phyloP scores from a whole-genome alignment of 2,329 filamentous ascomycete genomes.

The Sclerotinia spermophila region DNA sequence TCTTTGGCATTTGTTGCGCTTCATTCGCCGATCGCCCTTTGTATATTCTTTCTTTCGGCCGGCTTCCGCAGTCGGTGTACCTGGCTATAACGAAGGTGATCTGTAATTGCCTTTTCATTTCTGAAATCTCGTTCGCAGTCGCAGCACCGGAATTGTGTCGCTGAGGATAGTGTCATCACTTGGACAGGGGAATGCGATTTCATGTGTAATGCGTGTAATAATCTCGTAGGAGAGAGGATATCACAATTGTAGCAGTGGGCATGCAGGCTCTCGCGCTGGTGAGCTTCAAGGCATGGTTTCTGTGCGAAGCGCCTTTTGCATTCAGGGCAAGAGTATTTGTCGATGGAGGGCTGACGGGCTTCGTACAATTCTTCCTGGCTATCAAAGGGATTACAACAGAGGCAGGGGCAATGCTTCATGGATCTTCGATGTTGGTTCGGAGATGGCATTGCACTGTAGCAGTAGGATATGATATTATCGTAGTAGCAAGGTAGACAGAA shows the following conservation, averaged over 20 bases:
- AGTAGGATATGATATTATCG: slow-evolving; percentile 5
- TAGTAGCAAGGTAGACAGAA: slow-evolving; percentile 12
- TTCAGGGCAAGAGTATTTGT: slow-evolving; percentile 21
- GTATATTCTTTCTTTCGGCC: slow-evolving; percentile 19
- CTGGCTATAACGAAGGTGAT: slow-evolving; percentile 23
- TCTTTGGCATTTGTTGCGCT: slow-evolving; percentile 19
- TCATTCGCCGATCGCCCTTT: background rate
- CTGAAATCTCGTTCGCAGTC: slow-evolving; percentile 26
- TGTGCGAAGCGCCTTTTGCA: slow-evolving; percentile 20
- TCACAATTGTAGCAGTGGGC: slow-evolving; percentile 20
- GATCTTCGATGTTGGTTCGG: slow-evolving; percentile 22
- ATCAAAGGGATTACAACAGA: slow-evolving; percentile 18
- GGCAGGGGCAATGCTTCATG: slow-evolving; percentile 21
- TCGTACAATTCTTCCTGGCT: slow-evolving; percentile 22
- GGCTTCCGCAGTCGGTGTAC: slow-evolving; percentile 17
- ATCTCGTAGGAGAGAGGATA: slow-evolving; percentile 20
- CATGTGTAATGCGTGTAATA: slow-evolving; percentile 22
- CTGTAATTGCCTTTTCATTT: slow-evolving; percentile 20
- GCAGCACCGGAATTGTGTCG: slow-evolving; percentile 22
- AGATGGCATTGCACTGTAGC: slow-evolving; percentile 19
- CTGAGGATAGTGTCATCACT: background rate
- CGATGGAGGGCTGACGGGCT: slow-evolving; percentile 20
- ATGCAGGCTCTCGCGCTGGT: slow-evolving; percentile 21
- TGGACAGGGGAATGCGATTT: slow-evolving; percentile 17
- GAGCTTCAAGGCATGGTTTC: slow-evolving; percentile 22